Percentiles rank a stretch among this genome's conserved stretches.
These are phyloP conservation scores for Inga oerstediana DNA, from an alignment of 306 rosid genomes.

Conservation along the genomic window DNA sequence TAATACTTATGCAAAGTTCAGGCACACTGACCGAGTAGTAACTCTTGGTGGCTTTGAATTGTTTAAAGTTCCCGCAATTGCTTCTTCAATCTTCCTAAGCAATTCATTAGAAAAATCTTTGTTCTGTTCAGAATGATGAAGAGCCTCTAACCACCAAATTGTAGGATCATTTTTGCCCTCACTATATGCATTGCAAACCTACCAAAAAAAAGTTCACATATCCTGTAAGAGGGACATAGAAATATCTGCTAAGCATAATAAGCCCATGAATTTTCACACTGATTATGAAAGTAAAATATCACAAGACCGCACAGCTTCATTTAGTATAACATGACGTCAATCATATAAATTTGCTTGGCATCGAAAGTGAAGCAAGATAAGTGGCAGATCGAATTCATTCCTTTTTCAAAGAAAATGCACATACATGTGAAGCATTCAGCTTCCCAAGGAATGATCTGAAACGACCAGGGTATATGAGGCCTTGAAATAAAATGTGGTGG, in stretches of 20 bases:
- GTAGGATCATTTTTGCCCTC: constrained; percentile 47
- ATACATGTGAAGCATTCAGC: not conserved
- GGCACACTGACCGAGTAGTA: constrained; percentile 65
- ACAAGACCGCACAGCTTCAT: not conserved
- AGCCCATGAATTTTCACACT: too few relatives aligned
- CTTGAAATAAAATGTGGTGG: not conserved
- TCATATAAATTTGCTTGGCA: constrained; percentile 12
- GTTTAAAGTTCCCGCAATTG: constrained; percentile 64
- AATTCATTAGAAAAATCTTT: constrained; percentile 70
- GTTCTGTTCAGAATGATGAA: constrained; percentile 75
- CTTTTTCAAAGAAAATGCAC: constrained; percentile 21
- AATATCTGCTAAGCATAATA: constrained; percentile 22
- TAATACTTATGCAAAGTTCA: constrained; percentile 19
- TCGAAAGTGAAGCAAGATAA: constrained; percentile 20
- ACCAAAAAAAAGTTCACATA: constrained; percentile 33
- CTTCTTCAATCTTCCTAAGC: constrained; percentile 89
- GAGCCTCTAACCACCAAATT: constrained; percentile 93
- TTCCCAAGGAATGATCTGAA: constrained; percentile 6
- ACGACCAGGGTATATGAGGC: not conserved
- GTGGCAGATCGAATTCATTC: constrained; percentile 3
- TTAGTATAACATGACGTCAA: not conserved
- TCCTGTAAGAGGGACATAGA: not conserved
- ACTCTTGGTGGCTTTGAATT: constrained; percentile 63
- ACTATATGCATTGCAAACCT: constrained; percentile 62
- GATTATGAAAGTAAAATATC: constrained; percentile 10